Percentiles rank a stretch among this genome's conserved stretches.
Conservation (phyloP, 2,329 filamentous ascomycete genomes). For the Atkinsonella hypoxylon region DNA sequence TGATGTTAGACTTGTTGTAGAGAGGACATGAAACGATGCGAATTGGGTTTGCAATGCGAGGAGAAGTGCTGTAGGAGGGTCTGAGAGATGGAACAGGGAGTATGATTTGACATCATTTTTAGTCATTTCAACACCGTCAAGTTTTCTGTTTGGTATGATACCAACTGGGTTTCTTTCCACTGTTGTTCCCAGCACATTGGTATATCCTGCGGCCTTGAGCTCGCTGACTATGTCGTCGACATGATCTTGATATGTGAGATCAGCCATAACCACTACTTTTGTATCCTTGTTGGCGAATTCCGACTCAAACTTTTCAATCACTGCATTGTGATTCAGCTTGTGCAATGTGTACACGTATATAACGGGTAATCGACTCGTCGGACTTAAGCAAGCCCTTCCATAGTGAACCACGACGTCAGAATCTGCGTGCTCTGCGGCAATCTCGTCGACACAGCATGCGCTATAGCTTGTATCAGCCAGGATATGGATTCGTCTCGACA, state of each 20-base stretch:
- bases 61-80: constrained; percentile 70
- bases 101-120: constrained; percentile 47
- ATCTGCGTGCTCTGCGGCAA: constrained; percentile 85
- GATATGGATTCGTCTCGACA: constrained; percentile 52
- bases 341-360: constrained; percentile 82
- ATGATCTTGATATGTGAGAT: constrained; percentile 76
- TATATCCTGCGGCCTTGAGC: constrained; percentile 56
- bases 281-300: constrained; percentile 53
- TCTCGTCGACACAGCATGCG: constrained; percentile 92
- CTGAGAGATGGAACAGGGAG: constrained; percentile 74
- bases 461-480: constrained; percentile 94
- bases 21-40: constrained; percentile 64
- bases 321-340: constrained; percentile 48
- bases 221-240: constrained; percentile 43
- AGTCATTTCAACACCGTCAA: constrained; percentile 30
- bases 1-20: constrained; percentile 43
- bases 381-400: constrained; percentile 81
- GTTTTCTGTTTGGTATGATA: constrained; percentile 69
- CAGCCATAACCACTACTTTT: constrained; percentile 72
- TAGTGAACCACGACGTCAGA: constrained; percentile 93
- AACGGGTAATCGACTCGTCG: constrained; percentile 75
- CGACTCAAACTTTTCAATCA: constrained; percentile 47
- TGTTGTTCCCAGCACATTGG: constrained; percentile 52
- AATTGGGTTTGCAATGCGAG: constrained; percentile 80
- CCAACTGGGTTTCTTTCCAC: constrained; percentile 71